These are phyloP conservation scores for Cardamine occulta DNA, from an alignment of 345 rosid genomes.

Conservation along the genomic window DNA sequence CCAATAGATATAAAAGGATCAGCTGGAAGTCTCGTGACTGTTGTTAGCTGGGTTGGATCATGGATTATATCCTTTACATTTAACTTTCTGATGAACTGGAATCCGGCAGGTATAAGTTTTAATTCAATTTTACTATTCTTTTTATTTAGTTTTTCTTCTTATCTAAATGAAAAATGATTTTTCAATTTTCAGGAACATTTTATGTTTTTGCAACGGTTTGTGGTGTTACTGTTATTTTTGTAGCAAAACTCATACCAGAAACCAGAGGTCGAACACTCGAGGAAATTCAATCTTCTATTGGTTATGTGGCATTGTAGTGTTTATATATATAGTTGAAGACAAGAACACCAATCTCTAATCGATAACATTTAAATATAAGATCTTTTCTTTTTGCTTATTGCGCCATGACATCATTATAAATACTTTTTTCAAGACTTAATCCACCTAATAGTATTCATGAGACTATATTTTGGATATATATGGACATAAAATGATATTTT, in stretches of 20 bases:
- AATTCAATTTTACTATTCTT: background rate
- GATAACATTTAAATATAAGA: background rate
- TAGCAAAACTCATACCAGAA: conserved; percentile 71
- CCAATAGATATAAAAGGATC: conserved; percentile 79
- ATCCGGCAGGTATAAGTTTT: conserved; percentile 4
- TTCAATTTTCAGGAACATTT: conserved; percentile 58
- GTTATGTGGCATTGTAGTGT: background rate
- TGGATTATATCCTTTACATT: conserved; percentile 73
- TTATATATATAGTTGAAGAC: background rate
- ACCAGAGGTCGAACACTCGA: conserved; percentile 73
- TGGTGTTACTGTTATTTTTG: conserved; percentile 61
- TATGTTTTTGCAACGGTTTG: conserved; percentile 59
- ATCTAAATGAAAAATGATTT: background rate
- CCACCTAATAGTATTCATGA: too few relatives aligned
- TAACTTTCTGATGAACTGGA: conserved; percentile 52
- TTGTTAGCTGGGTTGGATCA: conserved; percentile 79
- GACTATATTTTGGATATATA: too few relatives aligned
- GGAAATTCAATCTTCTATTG: conserved; percentile 62
- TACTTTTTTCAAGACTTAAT: too few relatives aligned
- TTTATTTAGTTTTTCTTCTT: background rate
- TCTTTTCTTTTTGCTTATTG: too few relatives aligned
- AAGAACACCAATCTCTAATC: background rate
- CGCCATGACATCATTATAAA: too few relatives aligned
- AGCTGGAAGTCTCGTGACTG: conserved; percentile 84
- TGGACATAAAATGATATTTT: too few relatives aligned